phyloP scores from a whole-genome alignment of 257 asterid species.

The Capsicum pubescens region DNA sequence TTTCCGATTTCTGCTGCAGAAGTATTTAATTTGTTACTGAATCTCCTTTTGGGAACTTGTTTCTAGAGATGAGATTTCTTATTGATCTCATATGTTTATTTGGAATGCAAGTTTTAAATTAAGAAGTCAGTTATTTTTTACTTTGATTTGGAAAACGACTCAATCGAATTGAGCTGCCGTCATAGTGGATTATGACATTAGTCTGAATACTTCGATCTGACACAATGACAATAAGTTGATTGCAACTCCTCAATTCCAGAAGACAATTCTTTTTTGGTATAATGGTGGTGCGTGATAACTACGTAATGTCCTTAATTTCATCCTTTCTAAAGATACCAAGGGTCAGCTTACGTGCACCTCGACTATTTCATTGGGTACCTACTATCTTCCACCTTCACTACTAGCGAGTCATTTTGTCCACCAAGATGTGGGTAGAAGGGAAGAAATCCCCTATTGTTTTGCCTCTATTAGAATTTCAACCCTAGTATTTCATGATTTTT shows the following conservation, averaged over 20 bases:
- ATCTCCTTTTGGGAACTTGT: background rate
- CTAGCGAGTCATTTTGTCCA: too few relatives aligned
- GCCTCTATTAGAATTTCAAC: too few relatives aligned
- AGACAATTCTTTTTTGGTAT: background rate
- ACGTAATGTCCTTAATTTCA: too few relatives aligned
- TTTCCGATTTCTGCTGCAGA: constrained; percentile 20
- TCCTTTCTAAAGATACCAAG: too few relatives aligned
- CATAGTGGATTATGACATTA: background rate
- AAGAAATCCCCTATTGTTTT: too few relatives aligned
- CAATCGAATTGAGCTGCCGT: background rate
- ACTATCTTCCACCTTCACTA: too few relatives aligned
- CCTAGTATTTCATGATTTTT: too few relatives aligned
- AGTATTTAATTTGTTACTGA: background rate
- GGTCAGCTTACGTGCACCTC: too few relatives aligned
- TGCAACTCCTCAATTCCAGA: background rate
- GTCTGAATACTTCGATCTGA: constrained; percentile 7
- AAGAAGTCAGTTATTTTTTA: background rate
- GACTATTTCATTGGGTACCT: too few relatives aligned
- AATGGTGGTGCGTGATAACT: background rate
- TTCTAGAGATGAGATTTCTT: background rate
- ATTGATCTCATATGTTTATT: background rate
- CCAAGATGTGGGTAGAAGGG: too few relatives aligned
- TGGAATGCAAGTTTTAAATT: background rate
- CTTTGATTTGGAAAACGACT: background rate
- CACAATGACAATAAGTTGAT: background rate